These are phyloP conservation scores for Prunus dulcis DNA, from an alignment of 306 rosid species.

Conservation along the genomic window DNA sequence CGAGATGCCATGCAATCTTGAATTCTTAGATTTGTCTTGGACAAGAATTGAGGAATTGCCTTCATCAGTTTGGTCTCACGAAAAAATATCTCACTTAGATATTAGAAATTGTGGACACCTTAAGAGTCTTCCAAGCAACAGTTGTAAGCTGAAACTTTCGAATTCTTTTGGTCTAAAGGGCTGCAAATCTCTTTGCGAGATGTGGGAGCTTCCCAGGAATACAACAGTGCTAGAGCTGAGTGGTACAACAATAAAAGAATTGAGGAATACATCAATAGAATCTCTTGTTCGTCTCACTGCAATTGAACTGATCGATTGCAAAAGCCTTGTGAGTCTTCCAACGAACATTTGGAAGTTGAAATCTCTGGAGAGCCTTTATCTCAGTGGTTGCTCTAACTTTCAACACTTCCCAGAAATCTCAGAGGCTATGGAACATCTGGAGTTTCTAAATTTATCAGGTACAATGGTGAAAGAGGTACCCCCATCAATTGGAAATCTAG, in stretches of 20 bases:
- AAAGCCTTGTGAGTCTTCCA: background rate
- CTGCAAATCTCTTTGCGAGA: background rate
- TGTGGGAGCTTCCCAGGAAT: background rate
- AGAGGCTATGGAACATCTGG: too few relatives aligned
- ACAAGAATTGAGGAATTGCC: constrained; percentile 8
- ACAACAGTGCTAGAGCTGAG: background rate
- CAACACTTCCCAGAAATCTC: too few relatives aligned
- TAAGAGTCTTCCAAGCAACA: background rate
- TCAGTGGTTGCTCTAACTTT: rapidly evolving
- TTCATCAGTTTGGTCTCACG: background rate
- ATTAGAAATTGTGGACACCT: rapidly evolving
- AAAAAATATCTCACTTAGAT: background rate
- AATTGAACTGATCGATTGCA: background rate
- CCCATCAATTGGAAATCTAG: too few relatives aligned
- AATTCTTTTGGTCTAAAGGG: background rate
- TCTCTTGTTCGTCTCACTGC: too few relatives aligned
- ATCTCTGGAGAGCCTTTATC: too few relatives aligned
- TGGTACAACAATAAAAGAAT: too few relatives aligned
- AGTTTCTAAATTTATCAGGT: too few relatives aligned
- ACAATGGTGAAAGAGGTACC: too few relatives aligned
- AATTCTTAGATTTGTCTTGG: rapidly evolving
- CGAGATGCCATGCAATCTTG: background rate
- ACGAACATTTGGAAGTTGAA: too few relatives aligned
- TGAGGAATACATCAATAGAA: too few relatives aligned
- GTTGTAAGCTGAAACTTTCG: background rate